phyloP scores from a whole-genome alignment of 495 filamentous ascomycete species.

The Penicillium lividum region DNA sequence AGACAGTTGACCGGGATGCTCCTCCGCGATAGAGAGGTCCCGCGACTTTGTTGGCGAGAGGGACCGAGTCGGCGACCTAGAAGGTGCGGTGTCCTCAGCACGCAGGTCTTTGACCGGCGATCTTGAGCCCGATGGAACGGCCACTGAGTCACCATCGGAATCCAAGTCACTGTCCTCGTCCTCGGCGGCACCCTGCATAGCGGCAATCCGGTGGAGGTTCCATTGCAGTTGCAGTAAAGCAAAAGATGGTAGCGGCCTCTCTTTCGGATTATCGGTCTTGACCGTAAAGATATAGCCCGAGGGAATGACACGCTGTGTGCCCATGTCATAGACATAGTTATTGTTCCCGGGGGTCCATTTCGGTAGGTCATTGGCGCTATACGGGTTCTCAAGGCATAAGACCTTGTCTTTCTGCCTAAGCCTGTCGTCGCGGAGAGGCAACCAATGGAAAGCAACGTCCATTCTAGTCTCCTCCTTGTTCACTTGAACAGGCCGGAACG shows the following conservation, averaged over 20 bases:
- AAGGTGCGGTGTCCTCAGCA: no score
- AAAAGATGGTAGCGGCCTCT: not conserved
- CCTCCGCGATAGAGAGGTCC: no score
- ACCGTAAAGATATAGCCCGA: conserved; percentile 8
- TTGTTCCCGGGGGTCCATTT: no score
- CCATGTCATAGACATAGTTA: not conserved
- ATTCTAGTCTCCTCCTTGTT: conserved; percentile 3
- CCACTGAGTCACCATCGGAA: no score
- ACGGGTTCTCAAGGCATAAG: no score
- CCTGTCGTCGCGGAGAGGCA: not conserved
- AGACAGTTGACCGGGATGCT: no score
- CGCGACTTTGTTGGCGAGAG: no score
- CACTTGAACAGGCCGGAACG: not conserved
- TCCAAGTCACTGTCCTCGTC: not conserved
- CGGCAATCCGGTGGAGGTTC: not conserved
- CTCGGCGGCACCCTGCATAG: conserved; percentile 7
- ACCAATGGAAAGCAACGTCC: conserved; percentile 9
- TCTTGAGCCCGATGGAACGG: no score
- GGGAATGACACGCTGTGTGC: not conserved
- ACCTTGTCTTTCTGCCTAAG: no score
- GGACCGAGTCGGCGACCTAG: no score
- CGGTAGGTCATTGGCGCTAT: no score
- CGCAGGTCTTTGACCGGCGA: no score
- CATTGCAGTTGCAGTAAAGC: conserved; percentile 1
- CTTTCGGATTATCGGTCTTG: not conserved